Base-by-base conservation (phyloP, 2,329 filamentous ascomycete genomes). In the Penicillium decumbens region DNA sequence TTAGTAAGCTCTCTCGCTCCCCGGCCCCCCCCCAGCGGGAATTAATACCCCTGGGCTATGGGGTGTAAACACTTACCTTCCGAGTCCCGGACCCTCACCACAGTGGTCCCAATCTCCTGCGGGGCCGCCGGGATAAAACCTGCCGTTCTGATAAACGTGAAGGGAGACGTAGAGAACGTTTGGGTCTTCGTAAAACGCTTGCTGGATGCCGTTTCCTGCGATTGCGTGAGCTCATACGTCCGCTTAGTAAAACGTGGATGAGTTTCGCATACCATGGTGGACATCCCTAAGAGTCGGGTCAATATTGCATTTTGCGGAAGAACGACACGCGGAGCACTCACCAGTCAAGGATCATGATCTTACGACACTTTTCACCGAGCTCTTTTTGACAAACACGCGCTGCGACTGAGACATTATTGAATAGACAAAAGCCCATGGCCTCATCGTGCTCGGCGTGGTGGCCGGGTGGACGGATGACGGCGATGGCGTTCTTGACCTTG, bases 391-490 rank as follows among this genome's bases (percentile, higher is more conserved):
- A 96, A 10, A 91, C 87, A 51, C 83, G 86, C n/a, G 90, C 85
- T 1, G 91, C 92, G 50, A 98, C 87, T 18, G 89, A 90, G 3
- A 97, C 93, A 64, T 98, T 98, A 74, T 98, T 96, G 75, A 97
- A 97, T 51, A 97, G 81, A 68, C 93, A 98, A 65, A 98, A 98
- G 0, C 93, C 93, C 80, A 95, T 93, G 0, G 92, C 82, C 30
- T 84, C 78, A 61, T 93, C 80, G 50, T 83, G 84, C 66, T 98
- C 93, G 1, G 93, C 93, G 69, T 98, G 93, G 64, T 98, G 93
- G 0, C 93, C 93, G 0, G 93, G 93, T 1, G 93, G 93, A 12
- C 93, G 83, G 61, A 98, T 95, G 32, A 98, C 86, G 1, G 93
- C 93, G 66, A 98, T 93, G 0, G 89, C 90, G 64, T 98, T 98